These are phyloP conservation scores for Apiospora arundinis DNA, from an alignment of 2,329 filamentous ascomycete genomes.

Conservation along the genomic window DNA sequence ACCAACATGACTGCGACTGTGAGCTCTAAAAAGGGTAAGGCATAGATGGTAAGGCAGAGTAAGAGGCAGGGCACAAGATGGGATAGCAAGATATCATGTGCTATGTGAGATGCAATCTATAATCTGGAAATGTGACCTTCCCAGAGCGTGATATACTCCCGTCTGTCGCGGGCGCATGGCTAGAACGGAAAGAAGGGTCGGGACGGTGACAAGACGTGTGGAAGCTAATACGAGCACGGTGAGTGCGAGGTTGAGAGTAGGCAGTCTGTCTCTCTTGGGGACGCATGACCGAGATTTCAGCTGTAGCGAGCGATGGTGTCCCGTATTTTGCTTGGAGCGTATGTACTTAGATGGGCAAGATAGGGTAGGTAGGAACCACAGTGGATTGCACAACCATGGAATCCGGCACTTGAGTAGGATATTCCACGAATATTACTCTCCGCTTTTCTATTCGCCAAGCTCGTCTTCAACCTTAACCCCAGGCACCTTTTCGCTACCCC, in stretches of 20 bases:
- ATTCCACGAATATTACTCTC: neutral
- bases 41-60: neutral
- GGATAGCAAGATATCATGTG: neutral
- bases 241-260: neutral
- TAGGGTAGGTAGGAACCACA: neutral
- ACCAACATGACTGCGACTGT: neutral
- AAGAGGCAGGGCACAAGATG: neutral
- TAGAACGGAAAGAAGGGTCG: neutral
- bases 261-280: neutral
- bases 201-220: neutral
- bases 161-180: conserved; percentile 9
- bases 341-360: neutral
- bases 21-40: neutral
- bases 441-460: neutral
- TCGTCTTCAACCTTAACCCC: neutral
- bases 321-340: neutral
- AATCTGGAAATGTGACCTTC: conserved; percentile 7
- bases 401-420: conserved; percentile 2
- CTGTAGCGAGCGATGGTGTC: neutral
- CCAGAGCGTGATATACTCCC: neutral
- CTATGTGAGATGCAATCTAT: conserved; percentile 5
- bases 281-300: neutral
- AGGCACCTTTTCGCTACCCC: neutral
- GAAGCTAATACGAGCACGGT: neutral
- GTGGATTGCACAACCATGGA: neutral